Conservation (phyloP, 257 asterid species). For the Prunella vulgaris region DNA sequence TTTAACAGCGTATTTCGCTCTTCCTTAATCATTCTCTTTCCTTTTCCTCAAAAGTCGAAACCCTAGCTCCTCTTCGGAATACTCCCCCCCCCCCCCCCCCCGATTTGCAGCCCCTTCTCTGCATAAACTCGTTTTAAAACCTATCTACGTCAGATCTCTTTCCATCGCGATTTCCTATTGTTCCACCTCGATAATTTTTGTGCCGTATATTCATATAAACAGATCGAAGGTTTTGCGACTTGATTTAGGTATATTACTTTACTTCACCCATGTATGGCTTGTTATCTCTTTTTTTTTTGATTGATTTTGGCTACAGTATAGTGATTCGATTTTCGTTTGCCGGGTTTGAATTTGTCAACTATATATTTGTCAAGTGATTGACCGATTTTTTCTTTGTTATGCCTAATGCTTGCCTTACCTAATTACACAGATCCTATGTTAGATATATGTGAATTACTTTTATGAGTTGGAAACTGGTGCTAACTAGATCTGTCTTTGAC, state of each 20-base stretch:
- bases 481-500: neutral
- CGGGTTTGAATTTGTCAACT: neutral
- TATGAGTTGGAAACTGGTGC: neutral
- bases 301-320: neutral
- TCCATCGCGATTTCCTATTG: neutral
- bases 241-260: conserved; percentile 23
- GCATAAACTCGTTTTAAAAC: neutral
- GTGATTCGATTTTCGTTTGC: neutral
- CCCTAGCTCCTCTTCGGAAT: conserved; percentile 18
- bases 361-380: neutral
- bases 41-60: neutral
- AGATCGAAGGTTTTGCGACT: conserved; percentile 15
- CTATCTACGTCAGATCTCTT: conserved; percentile 6
- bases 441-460: neutral
- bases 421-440: neutral
- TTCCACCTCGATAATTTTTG: neutral
- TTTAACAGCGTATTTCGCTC: too few relatives aligned
- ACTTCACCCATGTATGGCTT: neutral
- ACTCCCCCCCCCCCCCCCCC: neutral
- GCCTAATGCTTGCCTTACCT: neutral
- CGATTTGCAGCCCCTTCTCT: neutral
- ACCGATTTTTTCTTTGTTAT: neutral
- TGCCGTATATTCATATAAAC: neutral
- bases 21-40: neutral
- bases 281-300: neutral